Evolutionary conservation across 2,329 filamentous ascomycete species (phyloP), one percentile per base, ranked within the genome.

Genomic region (Diaporthe aspalathi): DNA sequence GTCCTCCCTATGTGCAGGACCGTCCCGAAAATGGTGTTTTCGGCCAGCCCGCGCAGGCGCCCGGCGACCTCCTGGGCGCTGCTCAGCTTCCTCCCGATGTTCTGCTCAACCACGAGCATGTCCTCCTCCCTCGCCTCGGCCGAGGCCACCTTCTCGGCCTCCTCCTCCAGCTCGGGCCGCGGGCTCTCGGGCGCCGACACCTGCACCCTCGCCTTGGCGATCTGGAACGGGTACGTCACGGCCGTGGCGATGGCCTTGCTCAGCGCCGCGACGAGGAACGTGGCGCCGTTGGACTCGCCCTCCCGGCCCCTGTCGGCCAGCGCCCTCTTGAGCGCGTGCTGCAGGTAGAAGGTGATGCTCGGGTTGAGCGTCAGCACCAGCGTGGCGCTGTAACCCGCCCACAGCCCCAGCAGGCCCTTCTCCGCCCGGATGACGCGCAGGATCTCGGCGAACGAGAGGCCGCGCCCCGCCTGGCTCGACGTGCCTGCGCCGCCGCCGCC

Each of bases 381-480:
- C 27, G 89, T 91, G 2, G 94, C 94, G 24, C 92, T 93, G 80
- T 97, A 97, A 0, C 94, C 94, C 0, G 94, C 92, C 95, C 94
- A 97, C 76, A 97, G 92, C 2, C 94, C 94, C 54, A 84, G 78
- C 12, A 94, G 72, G 0, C 94, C 94, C 75, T 92, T 92, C 78
- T 95, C 92, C 1, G 83, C 77, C 50, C 84, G 82, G 72, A 97
- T 95, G 52, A 88, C 85, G 1, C 83, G 80, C 22, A 91, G 85
- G 38, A 94, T 93, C 65, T 91, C 86, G 35, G 80, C 76, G 5
- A 89, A 85, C 32, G 72, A 72, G 4, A 57, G 67, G 72, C 79
- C 86, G 74, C 77, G 79, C 5, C 63, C 22, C 3, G 50, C 5
- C 50, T 38, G 56, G 76, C 80, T 29, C 14, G 76, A 80, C 79